phyloP scores from a whole-genome alignment of 345 rosid genomes.

The Salix suchowensis region DNA sequence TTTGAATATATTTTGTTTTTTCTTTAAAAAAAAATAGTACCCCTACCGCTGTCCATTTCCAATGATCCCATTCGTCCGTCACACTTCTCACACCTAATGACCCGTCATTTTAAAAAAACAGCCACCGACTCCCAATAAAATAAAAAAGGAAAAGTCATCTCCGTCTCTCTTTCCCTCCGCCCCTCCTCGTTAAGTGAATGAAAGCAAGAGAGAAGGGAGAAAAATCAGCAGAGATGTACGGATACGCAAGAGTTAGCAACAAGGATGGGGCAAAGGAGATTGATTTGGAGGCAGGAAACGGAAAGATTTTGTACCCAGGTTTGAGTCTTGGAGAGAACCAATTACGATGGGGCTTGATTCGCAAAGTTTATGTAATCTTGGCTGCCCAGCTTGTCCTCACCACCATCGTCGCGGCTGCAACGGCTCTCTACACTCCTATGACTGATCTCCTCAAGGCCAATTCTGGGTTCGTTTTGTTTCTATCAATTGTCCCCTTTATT shows the following conservation, averaged over 20 bases:
- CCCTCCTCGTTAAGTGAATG: not conserved
- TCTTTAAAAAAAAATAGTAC: not conserved
- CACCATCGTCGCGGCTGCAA: constrained; percentile 64
- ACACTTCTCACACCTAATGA: not conserved
- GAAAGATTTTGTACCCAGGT: constrained; percentile 77
- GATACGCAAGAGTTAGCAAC: constrained; percentile 46
- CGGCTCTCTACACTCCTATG: constrained; percentile 65
- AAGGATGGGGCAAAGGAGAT: constrained; percentile 37
- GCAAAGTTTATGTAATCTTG: constrained; percentile 84
- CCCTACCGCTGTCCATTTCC: not conserved
- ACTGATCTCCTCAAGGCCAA: constrained; percentile 61
- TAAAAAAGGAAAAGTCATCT: not conserved
- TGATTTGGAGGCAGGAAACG: constrained; percentile 45
- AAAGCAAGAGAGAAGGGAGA: not conserved
- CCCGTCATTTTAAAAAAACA: not conserved
- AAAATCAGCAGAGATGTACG: constrained; percentile 35
- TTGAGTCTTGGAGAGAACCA: constrained; percentile 77
- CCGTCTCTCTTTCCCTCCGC: too few relatives aligned
- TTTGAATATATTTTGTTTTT: too few relatives aligned
- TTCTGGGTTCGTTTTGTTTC: constrained; percentile 64
- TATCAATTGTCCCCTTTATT: constrained; percentile 67
- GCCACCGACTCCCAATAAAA: not conserved
- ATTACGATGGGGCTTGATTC: constrained; percentile 91
- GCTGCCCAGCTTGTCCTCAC: constrained; percentile 78
- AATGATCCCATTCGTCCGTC: not conserved